Base-by-base conservation (phyloP, 257 asterid species). In the Avicennia marina region DNA sequence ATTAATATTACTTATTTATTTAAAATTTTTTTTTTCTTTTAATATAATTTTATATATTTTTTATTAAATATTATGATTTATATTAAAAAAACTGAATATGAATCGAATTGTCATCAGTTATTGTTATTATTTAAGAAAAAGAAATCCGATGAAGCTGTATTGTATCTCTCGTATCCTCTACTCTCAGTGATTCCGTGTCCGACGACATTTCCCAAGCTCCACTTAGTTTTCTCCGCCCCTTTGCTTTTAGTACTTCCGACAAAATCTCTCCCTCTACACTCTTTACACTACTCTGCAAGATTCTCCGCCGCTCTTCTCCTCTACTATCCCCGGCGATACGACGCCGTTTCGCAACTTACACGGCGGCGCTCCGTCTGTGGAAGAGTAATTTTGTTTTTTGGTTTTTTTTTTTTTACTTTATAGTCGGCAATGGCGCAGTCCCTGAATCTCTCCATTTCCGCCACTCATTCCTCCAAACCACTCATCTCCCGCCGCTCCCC, bases 381-480 rank as follows among this genome's bases (percentile, higher is more conserved):
- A 18, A 56, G 26, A 32, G 22, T 53, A 6, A 45, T 44, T 27
- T 36, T 2, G 0, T 36, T 2, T 5, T 11, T 11, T 2, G 10
- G 41, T 36, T 4, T 4, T 36, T 11, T n/a, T n/a, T 36, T 2
- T 5, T 11, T 11, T 2, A 36, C 12, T 36, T 4, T 4, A 4
- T 11, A 26, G 11, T 9, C 64, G 40, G 2, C 13, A 48, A 77
- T 77, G 83, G 77, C 83, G 66, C 78, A 73, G 69, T 62, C 81
- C 11, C 75, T 74, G 56, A 68, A 58, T 33, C 50, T 73, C 62
- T 77, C 56, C 72, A 64, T 74, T 19, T 67, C 78, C 71, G 62
- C 83, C 69, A 50, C 83, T 12, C 69, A 55, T 56, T 72, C 78
- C 58, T 51, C 76, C 31, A 74, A 78, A 54, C 74, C 65, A 64